A percentile compares a stretch with the other conserved stretches of the same genome.
Evolutionary conservation across 2,329 filamentous ascomycete genomes (phyloP).

Genomic region (Aureobasidium sp.): DNA sequence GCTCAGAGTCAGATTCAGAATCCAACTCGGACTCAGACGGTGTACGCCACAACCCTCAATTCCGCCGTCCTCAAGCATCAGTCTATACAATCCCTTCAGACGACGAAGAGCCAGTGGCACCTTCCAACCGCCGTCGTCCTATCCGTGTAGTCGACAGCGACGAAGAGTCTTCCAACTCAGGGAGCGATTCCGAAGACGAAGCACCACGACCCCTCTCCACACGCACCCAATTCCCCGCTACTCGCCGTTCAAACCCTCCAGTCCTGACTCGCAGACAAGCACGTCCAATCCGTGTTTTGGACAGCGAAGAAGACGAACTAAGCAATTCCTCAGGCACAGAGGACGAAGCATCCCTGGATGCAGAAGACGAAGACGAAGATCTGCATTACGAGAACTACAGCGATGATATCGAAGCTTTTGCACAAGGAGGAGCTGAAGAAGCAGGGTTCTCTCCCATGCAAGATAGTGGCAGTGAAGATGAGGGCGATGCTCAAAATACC

Average conservation of each 20-base stretch:
- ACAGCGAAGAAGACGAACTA: not conserved
- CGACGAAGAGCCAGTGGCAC: not conserved
- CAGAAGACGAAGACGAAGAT: not conserved
- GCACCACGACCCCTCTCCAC: not conserved
- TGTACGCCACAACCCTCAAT: not conserved
- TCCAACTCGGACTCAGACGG: not conserved
- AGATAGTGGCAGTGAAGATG: not conserved
- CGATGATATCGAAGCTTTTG: not conserved
- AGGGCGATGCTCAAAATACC: not conserved
- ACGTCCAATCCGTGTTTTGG: not conserved
- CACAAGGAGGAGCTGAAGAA: conserved; percentile 5
- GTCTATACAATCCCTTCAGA: not conserved
- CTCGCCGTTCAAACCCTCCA: not conserved
- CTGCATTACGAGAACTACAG: conserved; percentile 1
- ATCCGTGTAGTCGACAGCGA: not conserved
- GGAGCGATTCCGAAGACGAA: not conserved
- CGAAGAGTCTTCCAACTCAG: not conserved
- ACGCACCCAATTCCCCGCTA: not conserved
- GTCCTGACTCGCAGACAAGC: not conserved
- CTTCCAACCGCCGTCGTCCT: not conserved
- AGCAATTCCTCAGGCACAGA: not conserved
- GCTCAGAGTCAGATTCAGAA: not conserved
- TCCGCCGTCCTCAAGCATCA: not conserved
- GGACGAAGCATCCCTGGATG: not conserved
- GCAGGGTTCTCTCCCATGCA: conserved; percentile 19